Evolutionary conservation across 495 filamentous ascomycete genomes (phyloP).

Genomic region (Penicillium silybi): DNA sequence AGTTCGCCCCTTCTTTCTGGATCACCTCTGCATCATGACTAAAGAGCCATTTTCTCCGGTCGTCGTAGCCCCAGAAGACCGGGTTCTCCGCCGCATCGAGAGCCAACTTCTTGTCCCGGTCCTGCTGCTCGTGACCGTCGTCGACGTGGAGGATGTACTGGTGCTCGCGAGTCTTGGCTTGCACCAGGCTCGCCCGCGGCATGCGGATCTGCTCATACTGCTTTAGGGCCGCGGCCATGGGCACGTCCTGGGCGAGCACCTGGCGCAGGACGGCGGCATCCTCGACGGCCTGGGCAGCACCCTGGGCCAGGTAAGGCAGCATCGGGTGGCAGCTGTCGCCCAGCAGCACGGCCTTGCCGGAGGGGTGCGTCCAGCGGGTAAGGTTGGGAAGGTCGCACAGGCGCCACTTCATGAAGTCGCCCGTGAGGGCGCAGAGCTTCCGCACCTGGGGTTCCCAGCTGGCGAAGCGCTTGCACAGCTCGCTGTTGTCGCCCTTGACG

Average conservation of each 20-base stretch:
- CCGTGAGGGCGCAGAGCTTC: slow-evolving; percentile 43
- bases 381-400: slow-evolving; percentile 19
- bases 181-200: slow-evolving; percentile 4
- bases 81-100: slow-evolving; percentile 16
- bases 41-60: no score
- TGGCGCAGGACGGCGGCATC: slow-evolving; percentile 11
- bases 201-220: slow-evolving; percentile 7
- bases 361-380: neutral
- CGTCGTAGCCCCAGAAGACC: slow-evolving; percentile 1
- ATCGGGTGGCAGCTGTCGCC: slow-evolving; percentile 6
- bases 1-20: no score
- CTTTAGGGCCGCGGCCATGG: slow-evolving; percentile 1
- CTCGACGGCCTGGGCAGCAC: slow-evolving; percentile 5
- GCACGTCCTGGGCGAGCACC: slow-evolving; percentile 28
- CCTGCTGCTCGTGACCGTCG: slow-evolving; percentile 5
- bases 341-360: slow-evolving; percentile 1
- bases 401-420: slow-evolving; percentile 49
- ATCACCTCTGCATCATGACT: no score
- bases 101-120: slow-evolving; percentile 19
- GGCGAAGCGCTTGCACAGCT: slow-evolving; percentile 47
- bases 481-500: slow-evolving; percentile 37
- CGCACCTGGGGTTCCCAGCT: slow-evolving; percentile 51
- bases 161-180: slow-evolving; percentile 21
- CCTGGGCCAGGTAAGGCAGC: slow-evolving; percentile 4
- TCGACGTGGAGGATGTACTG: slow-evolving; percentile 16